These are phyloP conservation scores for Fraxinus dipetala DNA, from an alignment of 305 asterid genomes.

Conservation along the genomic window DNA sequence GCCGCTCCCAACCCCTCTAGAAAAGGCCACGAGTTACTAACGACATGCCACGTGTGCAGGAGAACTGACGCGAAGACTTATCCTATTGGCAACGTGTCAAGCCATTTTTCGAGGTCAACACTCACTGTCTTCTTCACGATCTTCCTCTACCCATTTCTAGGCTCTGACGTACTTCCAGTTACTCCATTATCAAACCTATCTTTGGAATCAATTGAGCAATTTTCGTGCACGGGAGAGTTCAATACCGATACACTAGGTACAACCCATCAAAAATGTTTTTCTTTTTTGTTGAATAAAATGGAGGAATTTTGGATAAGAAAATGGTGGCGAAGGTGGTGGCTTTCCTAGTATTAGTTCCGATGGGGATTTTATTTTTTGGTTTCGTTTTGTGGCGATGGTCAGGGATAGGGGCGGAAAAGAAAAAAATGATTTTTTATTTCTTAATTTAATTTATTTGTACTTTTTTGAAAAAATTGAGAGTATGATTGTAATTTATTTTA, in stretches of 20 bases:
- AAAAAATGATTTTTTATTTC: too few species aligned
- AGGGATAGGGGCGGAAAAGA: too few species aligned
- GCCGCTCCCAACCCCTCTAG: too few species aligned
- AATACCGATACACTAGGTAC: not conserved
- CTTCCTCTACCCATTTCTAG: conserved; percentile 37
- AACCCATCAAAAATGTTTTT: not conserved
- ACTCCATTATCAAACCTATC: conserved; percentile 14
- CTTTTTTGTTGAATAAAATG: not conserved
- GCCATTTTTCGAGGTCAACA: too few species aligned
- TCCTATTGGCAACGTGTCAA: too few species aligned
- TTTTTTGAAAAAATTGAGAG: too few species aligned
- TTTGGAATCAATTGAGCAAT: conserved; percentile 16
- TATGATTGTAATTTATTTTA: too few species aligned
- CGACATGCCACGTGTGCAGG: too few species aligned
- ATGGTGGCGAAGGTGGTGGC: not conserved
- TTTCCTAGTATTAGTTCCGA: not conserved
- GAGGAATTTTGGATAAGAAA: not conserved
- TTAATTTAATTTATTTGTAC: not conserved
- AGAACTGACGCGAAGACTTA: too few species aligned
- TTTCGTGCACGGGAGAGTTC: conserved; percentile 2
- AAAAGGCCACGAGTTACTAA: too few species aligned
- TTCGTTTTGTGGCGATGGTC: not conserved
- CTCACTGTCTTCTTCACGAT: conserved; percentile 43
- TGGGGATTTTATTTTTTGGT: not conserved
- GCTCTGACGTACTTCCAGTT: conserved; percentile 26